Percentiles rank a stretch among this genome's conserved stretches.
phyloP scores from a whole-genome alignment of 768 basidiomycete species.

The Naganishia onofrii region DNA sequence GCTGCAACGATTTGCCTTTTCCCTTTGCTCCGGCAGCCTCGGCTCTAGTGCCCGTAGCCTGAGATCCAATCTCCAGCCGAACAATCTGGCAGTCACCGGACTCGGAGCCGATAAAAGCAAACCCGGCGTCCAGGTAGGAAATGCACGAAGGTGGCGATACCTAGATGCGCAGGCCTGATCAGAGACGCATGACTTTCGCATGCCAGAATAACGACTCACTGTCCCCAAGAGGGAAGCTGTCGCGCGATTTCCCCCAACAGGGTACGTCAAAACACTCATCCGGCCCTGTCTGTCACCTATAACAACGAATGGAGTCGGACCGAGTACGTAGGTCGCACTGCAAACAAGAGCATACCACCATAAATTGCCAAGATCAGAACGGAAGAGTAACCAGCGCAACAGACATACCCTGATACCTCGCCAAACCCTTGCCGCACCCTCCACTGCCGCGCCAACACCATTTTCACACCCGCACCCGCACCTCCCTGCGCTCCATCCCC shows the following conservation, averaged over 20 bases:
- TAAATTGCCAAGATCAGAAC: neutral
- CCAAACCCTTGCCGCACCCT: conserved; percentile 50
- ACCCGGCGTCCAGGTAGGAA: conserved; percentile 38
- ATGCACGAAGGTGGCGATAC: conserved; percentile 45
- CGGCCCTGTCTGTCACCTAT: conserved; percentile 47
- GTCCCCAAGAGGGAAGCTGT: conserved; percentile 34
- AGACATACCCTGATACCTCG: conserved; percentile 43
- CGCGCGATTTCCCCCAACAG: conserved; percentile 1
- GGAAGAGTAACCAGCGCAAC: neutral
- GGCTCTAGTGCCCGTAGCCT: neutral
- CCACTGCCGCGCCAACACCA: conserved; percentile 43
- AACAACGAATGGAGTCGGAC: conserved; percentile 31
- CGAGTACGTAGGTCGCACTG: conserved; percentile 1
- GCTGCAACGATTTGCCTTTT: conserved; percentile 41
- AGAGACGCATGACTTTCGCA: neutral
- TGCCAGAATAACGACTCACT: conserved; percentile 34
- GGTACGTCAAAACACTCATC: conserved; percentile 3
- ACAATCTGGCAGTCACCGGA: conserved; percentile 45
- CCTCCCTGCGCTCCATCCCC: neutral
- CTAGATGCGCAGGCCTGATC: conserved; percentile 24
- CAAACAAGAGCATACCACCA: conserved; percentile 33
- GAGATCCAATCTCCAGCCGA: conserved; percentile 24
- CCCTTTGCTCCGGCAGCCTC: conserved; percentile 11
- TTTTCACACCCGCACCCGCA: conserved; percentile 24
- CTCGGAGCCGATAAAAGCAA: conserved; percentile 45